Base-by-base conservation (phyloP, 2,329 filamentous ascomycete species). In the Fusarium euwallaceae region DNA sequence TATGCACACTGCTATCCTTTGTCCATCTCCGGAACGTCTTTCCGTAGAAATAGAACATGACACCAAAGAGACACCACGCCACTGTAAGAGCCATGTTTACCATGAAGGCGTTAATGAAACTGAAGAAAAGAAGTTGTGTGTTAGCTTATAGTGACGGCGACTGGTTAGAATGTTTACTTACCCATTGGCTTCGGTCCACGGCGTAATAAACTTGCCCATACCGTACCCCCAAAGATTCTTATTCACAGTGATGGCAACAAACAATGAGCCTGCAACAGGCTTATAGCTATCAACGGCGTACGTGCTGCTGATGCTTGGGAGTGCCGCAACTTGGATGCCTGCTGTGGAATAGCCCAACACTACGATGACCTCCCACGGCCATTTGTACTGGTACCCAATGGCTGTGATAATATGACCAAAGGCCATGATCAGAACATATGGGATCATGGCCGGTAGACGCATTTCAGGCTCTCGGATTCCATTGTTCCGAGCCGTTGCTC, bases 201-300 rank as follows among this genome's bases (percentile, higher is more conserved):
- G 64, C 4, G 67, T 70, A 37, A 70, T 67, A 17, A 70, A 70
- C 11, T 53, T 51, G 3, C 67, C 67, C 67, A 70, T 70, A 1
- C 67, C 67, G 16, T 70, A 70, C 3, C 67, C 67, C 67, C 64
- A 70, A 14, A 70, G 60, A 29, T 70, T 70, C 64, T 70, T 70
- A 8, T 70, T 70, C 7, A 70, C 67, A 34, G 67, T 67, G 22
- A 70, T 67, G 24, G 67, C 67, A 16, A 70, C 67, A 20, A 70
- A 70, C n/a, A 70, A 36, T n/a, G 56, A 59, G n/a, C 56, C 56
- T 27, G 56, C 34, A 37, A 64, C 60, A 66, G 20, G 76, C 81
- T 92, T 92, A 80, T 92, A 92, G 66, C 86, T 88, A 78, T 92
- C 91, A 17, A 92, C 87, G 0, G 89, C 88, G 76, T 92, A 92